Evolutionary conservation across 23 red algal species (phyloP).

Genomic region (Agarophyton chilense): DNA sequence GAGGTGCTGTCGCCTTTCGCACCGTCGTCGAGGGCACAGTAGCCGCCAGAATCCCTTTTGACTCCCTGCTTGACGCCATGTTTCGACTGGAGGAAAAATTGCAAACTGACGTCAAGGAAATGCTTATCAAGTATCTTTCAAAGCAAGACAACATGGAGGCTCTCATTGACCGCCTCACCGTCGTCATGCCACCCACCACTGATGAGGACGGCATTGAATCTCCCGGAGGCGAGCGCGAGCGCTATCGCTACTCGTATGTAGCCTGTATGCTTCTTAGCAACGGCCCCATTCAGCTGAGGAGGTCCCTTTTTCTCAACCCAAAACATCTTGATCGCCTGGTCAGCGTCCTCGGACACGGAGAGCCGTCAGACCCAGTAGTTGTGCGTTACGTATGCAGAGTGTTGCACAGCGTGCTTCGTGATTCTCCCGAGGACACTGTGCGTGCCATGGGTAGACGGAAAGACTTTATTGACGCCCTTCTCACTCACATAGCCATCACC

Average conservation of each 20-base stretch:
- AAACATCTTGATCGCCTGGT: constrained; percentile 77
- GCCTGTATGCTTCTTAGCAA: constrained; percentile 69
- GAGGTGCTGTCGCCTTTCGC: constrained; percentile 39
- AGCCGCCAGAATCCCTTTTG: constrained; percentile 42
- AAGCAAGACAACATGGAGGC: constrained; percentile 57
- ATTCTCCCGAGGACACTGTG: constrained; percentile 72
- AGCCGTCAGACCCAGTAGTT: constrained; percentile 61
- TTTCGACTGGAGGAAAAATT: constrained; percentile 68
- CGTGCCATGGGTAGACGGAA: constrained; percentile 63
- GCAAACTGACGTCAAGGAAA: constrained; percentile 63
- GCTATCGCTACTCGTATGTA: constrained; percentile 77
- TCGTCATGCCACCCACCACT: constrained; percentile 30
- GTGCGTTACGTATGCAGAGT: constrained; percentile 75
- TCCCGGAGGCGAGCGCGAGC: constrained; percentile 51
- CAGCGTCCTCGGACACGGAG: constrained; percentile 49
- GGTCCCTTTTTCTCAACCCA: constrained; percentile 67
- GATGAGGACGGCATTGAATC: constrained; percentile 52
- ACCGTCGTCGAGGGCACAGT: constrained; percentile 56
- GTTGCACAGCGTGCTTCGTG: constrained; percentile 64
- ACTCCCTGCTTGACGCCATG: constrained; percentile 69
- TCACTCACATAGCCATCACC: constrained; percentile 66
- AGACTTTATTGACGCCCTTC: constrained; percentile 60
- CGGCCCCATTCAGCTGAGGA: constrained; percentile 69
- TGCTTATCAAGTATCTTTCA: constrained; percentile 65
- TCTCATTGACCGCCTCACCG: constrained; percentile 70